Evolutionary conservation across 148 eudicot species (phyloP).

Genomic region (Rhododendron kiyosumense): DNA sequence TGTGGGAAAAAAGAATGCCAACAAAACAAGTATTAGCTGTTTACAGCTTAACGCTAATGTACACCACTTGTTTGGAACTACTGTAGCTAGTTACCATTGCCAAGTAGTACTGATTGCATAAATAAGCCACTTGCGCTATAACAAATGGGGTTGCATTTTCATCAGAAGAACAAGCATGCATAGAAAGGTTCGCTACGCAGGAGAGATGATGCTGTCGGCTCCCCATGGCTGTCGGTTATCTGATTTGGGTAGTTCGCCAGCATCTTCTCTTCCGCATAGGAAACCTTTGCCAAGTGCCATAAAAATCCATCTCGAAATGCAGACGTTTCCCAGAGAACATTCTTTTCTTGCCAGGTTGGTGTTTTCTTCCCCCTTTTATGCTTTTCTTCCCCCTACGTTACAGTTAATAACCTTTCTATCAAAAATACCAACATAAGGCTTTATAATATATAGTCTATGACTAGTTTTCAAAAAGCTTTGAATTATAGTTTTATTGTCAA

Average conservation of each 20-base stretch:
- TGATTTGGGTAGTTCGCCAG: background rate
- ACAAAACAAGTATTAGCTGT: background rate
- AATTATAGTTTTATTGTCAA: too few relatives aligned
- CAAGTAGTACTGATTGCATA: background rate
- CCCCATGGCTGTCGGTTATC: background rate
- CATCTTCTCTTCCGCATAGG: background rate
- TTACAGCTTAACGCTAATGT: background rate
- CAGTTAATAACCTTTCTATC: too few relatives aligned
- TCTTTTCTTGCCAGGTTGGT: background rate
- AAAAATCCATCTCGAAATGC: background rate
- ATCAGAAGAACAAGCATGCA: background rate
- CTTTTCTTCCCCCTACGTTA: background rate
- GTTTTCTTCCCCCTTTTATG: constrained; percentile 6
- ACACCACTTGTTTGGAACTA: background rate
- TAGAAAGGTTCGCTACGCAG: constrained; percentile 9
- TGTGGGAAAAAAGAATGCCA: background rate
- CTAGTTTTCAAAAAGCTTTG: too few relatives aligned
- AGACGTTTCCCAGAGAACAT: background rate
- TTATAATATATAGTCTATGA: too few relatives aligned
- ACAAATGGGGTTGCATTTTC: background rate
- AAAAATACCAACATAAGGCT: too few relatives aligned
- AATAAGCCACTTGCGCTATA: background rate
- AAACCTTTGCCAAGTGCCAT: constrained; percentile 1
- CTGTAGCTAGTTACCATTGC: background rate
- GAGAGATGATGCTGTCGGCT: constrained; percentile 8